Evolutionary conservation across 805 yeast genomes (phyloP).

Genomic region (Starmerella scarabaei): DNA sequence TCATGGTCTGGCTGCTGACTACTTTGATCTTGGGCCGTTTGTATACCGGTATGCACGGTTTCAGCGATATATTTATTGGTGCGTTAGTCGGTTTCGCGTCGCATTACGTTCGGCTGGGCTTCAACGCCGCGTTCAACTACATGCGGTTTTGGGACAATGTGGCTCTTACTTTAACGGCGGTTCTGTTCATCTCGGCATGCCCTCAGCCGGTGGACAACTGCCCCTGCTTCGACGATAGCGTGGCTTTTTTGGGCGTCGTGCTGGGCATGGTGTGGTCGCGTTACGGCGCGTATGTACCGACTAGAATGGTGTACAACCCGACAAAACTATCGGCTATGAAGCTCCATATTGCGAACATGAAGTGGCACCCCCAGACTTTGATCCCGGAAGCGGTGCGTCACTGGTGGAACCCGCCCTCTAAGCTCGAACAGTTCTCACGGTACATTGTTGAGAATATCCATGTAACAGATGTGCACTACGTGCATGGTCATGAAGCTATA

Average conservation of each 20-base stretch:
- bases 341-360: not conserved
- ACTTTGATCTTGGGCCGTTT: slow-evolving; percentile 68
- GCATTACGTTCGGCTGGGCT: slow-evolving; percentile 30
- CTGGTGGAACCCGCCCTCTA: not conserved
- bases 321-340: not conserved
- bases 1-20: slow-evolving; percentile 36
- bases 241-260: slow-evolving; percentile 77
- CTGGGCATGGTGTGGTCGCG: slow-evolving; percentile 39
- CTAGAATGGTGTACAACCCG: not conserved
- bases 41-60: slow-evolving; percentile 97
- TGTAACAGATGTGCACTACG: not conserved
- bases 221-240: slow-evolving; percentile 92
- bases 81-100: slow-evolving; percentile 45
- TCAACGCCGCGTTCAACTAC: slow-evolving; percentile 31
- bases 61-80: slow-evolving; percentile 62
- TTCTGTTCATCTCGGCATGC: slow-evolving; percentile 12
- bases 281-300: not conserved
- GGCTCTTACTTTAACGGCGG: slow-evolving; percentile 1
- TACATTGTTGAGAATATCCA: too few species aligned
- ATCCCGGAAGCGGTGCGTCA: too few species aligned
- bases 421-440: not conserved
- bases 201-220: slow-evolving; percentile 83
- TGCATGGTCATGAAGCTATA: not conserved
- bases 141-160: slow-evolving; percentile 1
- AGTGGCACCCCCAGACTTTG: not conserved